Conservation (phyloP, 31 red algal genomes). For the Odonthalia washingtoniensis region DNA sequence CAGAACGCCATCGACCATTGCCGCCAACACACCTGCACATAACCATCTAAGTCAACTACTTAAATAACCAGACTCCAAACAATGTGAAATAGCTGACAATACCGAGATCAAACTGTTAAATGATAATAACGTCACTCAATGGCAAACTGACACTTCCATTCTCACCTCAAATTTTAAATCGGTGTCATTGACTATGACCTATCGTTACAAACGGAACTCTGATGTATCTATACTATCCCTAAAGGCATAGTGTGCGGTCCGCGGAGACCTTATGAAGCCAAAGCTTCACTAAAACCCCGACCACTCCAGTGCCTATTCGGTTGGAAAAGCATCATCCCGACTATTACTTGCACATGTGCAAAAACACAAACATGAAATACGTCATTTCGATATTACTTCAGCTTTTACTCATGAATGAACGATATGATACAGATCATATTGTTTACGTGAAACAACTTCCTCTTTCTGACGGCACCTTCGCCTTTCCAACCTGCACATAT, state of each 20-base stretch:
- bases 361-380: slow-evolving; percentile 3
- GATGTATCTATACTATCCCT: not conserved
- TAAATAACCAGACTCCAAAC: not conserved
- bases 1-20: not conserved
- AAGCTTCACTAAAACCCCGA: slow-evolving; percentile 18
- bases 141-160: not conserved
- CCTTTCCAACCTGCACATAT: not conserved
- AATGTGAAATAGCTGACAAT: not conserved
- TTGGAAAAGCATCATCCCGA: not conserved
- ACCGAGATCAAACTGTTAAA: not conserved
- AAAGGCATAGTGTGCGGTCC: slow-evolving; percentile 10
- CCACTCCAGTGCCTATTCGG: slow-evolving; percentile 5
- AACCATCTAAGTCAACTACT: not conserved
- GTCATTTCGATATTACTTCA: slow-evolving; percentile 37
- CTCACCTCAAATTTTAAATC: not conserved
- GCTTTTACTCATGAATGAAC: slow-evolving; percentile 32
- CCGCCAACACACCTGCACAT: not conserved
- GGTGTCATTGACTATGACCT: slow-evolving; percentile 34
- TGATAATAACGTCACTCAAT: not conserved
- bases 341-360: no score
- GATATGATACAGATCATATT: not conserved
- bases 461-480: slow-evolving; percentile 11
- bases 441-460: slow-evolving; percentile 25
- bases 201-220: no score
- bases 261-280: slow-evolving; percentile 44